phyloP scores from a whole-genome alignment of 2,329 filamentous ascomycete species.

The Exophiala dermatitidis region DNA sequence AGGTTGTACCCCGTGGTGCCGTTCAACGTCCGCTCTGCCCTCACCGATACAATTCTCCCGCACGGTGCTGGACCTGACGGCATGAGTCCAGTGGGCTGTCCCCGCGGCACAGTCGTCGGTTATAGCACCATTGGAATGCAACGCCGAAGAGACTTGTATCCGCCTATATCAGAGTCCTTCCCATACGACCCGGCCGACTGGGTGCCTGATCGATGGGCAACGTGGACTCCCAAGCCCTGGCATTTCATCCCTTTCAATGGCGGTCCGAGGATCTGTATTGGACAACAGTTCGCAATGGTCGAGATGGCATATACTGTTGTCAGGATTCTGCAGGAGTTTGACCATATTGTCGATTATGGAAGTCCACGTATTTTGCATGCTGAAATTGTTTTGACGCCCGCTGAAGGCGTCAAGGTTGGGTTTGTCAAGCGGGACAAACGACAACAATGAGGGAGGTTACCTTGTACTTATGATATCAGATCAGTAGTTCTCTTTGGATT shows the following conservation, averaged over 20 bases:
- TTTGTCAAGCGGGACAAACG: conserved; percentile 19
- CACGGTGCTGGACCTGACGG: conserved; percentile 51
- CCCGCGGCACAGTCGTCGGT: conserved; percentile 42
- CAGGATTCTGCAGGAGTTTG: conserved; percentile 38
- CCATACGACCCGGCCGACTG: conserved; percentile 40
- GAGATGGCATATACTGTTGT: conserved; percentile 50
- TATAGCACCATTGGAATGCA: conserved; percentile 50
- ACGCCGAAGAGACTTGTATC: conserved; percentile 45
- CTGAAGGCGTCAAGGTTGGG: conserved; percentile 26
- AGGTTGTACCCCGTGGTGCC: conserved; percentile 72
- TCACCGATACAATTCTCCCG: conserved; percentile 68
- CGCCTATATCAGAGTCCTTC: conserved; percentile 32
- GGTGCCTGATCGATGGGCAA: conserved; percentile 46
- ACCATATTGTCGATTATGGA: conserved; percentile 32
- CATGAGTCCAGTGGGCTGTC: conserved; percentile 39
- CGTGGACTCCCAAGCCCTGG: conserved; percentile 48
- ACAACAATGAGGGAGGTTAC: not conserved
- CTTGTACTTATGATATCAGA: not conserved
- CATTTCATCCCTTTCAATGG: conserved; percentile 51
- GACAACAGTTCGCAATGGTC: conserved; percentile 53
- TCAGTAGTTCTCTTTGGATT: too few species aligned
- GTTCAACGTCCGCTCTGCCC: conserved; percentile 67
- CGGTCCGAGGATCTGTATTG: conserved; percentile 49
- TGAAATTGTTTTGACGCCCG: conserved; percentile 26
- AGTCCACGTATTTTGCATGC: conserved; percentile 17